phyloP scores from a whole-genome alignment of 2,329 filamentous ascomycete genomes.

The Venturia asperata region DNA sequence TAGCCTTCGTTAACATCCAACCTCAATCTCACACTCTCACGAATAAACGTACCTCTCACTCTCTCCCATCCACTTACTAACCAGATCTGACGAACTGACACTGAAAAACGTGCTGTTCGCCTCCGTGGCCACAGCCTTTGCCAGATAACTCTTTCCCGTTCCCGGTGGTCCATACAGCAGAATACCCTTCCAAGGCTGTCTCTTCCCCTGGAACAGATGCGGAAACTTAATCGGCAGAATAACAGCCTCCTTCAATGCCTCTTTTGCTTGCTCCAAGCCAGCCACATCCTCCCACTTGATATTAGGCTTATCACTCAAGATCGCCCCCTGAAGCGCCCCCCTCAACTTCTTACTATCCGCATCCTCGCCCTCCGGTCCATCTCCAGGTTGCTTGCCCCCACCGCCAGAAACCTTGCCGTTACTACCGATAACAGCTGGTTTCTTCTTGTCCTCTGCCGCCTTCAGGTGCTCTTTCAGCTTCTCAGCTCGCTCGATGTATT shows the following conservation, averaged over 20 bases:
- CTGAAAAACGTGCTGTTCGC: constrained; percentile 99
- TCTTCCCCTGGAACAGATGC: constrained; percentile 88
- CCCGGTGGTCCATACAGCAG: constrained; percentile 91
- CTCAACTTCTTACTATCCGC: constrained; percentile 93
- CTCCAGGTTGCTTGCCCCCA: constrained; percentile 46
- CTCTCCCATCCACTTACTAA: constrained; percentile 99
- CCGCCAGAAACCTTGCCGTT: constrained; percentile 63
- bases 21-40: neutral
- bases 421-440: constrained; percentile 62
- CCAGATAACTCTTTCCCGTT: constrained; percentile 95
- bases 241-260: constrained; percentile 95
- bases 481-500: constrained; percentile 98
- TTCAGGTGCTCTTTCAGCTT: constrained; percentile 89
- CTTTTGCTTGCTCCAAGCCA: constrained; percentile 87
- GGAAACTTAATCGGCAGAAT: constrained; percentile 98
- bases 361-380: constrained; percentile 64
- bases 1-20: constrained; percentile 32
- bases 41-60: constrained; percentile 70
- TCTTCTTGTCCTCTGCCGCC: constrained; percentile 53
- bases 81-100: constrained; percentile 91
- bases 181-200: constrained; percentile 98
- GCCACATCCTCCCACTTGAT: constrained; percentile 98
- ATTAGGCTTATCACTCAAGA: constrained; percentile 91
- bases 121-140: constrained; percentile 95
- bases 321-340: constrained; percentile 83